Evolutionary conservation across 331 rosid species (phyloP).

Genomic region (Prunus yedoensis): DNA sequence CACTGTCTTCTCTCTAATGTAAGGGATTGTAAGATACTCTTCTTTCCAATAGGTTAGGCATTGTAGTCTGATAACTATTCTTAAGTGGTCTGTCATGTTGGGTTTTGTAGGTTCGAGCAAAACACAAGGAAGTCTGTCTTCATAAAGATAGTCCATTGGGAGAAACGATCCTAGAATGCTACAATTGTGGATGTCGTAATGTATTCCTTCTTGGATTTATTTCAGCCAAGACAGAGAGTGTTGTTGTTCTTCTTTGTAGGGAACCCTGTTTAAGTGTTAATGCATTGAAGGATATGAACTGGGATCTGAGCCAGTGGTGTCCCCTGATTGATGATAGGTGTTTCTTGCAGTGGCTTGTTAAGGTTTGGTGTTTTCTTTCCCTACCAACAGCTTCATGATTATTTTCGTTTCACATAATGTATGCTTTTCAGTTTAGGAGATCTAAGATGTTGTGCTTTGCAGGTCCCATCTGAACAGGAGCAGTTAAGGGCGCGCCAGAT

Average conservation of each 20-base stretch:
- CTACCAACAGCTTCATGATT: constrained; percentile 7
- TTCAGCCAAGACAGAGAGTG: constrained; percentile 98
- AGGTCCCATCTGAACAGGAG: constrained; percentile 99
- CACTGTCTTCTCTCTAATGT: background rate
- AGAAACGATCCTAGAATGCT: constrained; percentile 99
- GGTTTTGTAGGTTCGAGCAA: constrained; percentile 83
- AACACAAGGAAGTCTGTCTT: constrained; percentile 98
- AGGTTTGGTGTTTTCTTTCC: constrained; percentile 48
- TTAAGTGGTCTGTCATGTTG: constrained; percentile 13
- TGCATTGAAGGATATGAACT: constrained; percentile 99
- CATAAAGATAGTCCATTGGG: constrained; percentile 98
- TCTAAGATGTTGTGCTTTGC: constrained; percentile 30
- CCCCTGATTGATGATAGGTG: constrained; percentile 99
- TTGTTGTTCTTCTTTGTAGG: constrained; percentile 96
- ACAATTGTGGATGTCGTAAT: constrained; percentile 98
- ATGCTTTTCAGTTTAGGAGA: background rate
- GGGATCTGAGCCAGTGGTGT: constrained; percentile 99
- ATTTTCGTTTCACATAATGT: constrained; percentile 9
- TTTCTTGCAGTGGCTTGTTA: constrained; percentile 98
- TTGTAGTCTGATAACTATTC: background rate
- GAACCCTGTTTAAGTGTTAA: constrained; percentile 99
- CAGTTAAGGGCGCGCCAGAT: constrained; percentile 99
- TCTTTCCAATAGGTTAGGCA: background rate
- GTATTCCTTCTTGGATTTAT: constrained; percentile 98
- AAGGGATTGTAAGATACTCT: background rate